Percentiles rank a stretch among this genome's conserved stretches.
These are phyloP conservation scores for Porogramme epimiltina DNA, from an alignment of 1,284 basidiomycete species.

Conservation along the genomic window DNA sequence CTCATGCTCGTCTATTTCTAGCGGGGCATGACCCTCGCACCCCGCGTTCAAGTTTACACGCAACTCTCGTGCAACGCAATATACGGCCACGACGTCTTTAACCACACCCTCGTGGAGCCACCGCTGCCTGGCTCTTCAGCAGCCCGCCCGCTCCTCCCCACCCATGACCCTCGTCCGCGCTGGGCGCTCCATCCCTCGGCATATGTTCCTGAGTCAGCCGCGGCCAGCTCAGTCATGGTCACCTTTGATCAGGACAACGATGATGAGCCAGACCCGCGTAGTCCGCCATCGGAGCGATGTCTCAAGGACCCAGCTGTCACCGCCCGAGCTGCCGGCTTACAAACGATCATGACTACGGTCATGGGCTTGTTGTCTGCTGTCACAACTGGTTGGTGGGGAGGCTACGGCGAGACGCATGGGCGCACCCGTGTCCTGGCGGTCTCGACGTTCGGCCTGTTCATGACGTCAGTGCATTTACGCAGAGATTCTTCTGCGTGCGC, in stretches of 20 bases:
- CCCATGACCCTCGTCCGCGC: neutral
- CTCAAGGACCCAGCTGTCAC: constrained; percentile 65
- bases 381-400: constrained; percentile 89
- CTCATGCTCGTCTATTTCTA: constrained; percentile 29
- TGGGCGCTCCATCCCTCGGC: constrained; percentile 5
- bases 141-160: constrained; percentile 13
- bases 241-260: constrained; percentile 32
- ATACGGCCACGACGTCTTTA: constrained; percentile 43
- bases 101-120: constrained; percentile 35
- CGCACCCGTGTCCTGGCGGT: constrained; percentile 76
- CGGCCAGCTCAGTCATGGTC: constrained; percentile 3
- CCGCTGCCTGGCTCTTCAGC: constrained; percentile 16
- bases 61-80: constrained; percentile 68
- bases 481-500: neutral
- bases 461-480: constrained; percentile 56
- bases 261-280: constrained; percentile 49
- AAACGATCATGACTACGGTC: constrained; percentile 71
- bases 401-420: constrained; percentile 78
- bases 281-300: constrained; percentile 54
- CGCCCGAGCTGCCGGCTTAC: constrained; percentile 65
- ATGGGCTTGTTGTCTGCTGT: constrained; percentile 84
- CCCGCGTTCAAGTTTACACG: constrained; percentile 77
- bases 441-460: constrained; percentile 70
- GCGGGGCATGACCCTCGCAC: constrained; percentile 80
- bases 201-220: neutral